Base-by-base conservation (phyloP, 345 rosid species). In the Populus nigra region DNA sequence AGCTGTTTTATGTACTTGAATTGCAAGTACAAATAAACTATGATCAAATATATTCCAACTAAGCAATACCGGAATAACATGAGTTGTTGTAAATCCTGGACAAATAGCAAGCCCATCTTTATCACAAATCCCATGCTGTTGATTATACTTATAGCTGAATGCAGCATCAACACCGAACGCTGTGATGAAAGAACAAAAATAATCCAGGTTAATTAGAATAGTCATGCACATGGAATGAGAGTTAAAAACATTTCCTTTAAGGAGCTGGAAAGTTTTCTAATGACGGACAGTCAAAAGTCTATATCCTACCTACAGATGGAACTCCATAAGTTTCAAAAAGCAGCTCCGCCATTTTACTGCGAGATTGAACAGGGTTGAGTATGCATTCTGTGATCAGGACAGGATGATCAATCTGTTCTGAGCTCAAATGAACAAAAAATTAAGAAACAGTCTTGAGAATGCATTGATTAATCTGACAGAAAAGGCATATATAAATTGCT, bases 341-440 rank as follows among this genome's bases (percentile, higher is more conserved):
- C 75, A 96, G 94, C 86, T 96, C 98, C 62, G 98, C 96, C 98
- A 96, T 96, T 91, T 91, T 96, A 86, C 97, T 85, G 57, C 99
- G 96, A 65, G 97, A 96, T 16, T 93, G 88, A 84, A 92, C 90
- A 23, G 98, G 98, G 86, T 96, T 92, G 90, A 97, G 90, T 17
- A 88, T 92, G 73, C 94, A 96, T 89, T 96, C 96, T 74, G 97
- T 96, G 78, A 96, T 89, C 77, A 96, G 87, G 84, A 93, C 79
- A 76, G 99, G 97, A 84, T 93, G 99, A 87, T 96, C 88, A 77
- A 92, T 93, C 98, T 96, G 98, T 74, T 80, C 85, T 84, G 88
- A 77, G 90, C 86, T 85, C 89, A 84, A 89, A 86, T 57, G 73
- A 77, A 83, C 73, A 82, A 75, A 74, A 84, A 75, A 80, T 79